phyloP scores from a whole-genome alignment of 2,329 filamentous ascomycete genomes.

The Aureobasidium zeae region DNA sequence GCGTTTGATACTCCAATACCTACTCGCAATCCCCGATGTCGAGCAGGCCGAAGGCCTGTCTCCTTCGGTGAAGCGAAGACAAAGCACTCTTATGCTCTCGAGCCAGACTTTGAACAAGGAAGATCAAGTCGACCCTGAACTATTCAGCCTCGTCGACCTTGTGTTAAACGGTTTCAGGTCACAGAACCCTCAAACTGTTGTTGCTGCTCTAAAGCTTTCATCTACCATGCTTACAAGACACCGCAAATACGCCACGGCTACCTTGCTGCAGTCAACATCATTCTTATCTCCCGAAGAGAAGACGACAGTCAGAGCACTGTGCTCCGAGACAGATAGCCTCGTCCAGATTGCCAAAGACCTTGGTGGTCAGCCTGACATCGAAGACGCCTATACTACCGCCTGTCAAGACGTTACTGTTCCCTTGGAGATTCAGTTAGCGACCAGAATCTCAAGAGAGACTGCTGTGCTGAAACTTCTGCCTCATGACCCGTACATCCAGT shows the following conservation, averaged over 20 bases:
- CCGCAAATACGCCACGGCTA: constrained; percentile 73
- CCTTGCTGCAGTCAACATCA: constrained; percentile 49
- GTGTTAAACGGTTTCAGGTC: constrained; percentile 79
- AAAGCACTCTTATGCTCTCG: constrained; percentile 81
- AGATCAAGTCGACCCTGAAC: constrained; percentile 67
- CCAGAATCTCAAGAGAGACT: background rate
- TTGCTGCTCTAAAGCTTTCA: constrained; percentile 78
- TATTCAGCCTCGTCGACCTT: constrained; percentile 91
- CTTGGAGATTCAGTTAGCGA: constrained; percentile 26
- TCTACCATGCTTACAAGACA: constrained; percentile 80
- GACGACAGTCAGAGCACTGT: constrained; percentile 64
- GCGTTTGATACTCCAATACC: constrained; percentile 84
- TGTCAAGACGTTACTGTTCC: constrained; percentile 49
- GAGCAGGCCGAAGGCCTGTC: constrained; percentile 32
- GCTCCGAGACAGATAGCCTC: constrained; percentile 64
- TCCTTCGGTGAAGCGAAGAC: constrained; percentile 64
- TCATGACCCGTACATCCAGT: constrained; percentile 48
- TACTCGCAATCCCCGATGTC: constrained; percentile 68
- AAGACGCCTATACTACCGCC: constrained; percentile 57
- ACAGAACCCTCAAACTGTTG: constrained; percentile 76
- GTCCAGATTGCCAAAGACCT: constrained; percentile 59
- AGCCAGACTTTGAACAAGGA: constrained; percentile 67
- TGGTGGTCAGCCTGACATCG: constrained; percentile 59
- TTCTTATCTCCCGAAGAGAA: constrained; percentile 40
- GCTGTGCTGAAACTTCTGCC: constrained; percentile 27